A percentile compares a stretch with the other conserved stretches of the same genome.
phyloP scores from a whole-genome alignment of 2,329 filamentous ascomycete species.

The Penicillium brasilianum region DNA sequence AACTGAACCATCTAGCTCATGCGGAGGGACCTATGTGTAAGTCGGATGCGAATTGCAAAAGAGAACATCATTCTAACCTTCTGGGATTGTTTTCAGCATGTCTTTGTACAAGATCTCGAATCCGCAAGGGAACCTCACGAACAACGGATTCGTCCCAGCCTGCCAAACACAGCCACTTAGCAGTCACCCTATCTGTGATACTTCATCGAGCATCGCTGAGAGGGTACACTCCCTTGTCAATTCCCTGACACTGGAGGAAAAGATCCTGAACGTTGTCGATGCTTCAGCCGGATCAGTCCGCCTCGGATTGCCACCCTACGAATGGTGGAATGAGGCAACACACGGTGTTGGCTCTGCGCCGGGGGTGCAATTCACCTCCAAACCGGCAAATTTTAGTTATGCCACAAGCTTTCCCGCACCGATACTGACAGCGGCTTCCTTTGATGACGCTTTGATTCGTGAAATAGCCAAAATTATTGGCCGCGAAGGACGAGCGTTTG shows the following conservation, averaged over 20 bases:
- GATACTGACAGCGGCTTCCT: conserved; percentile 64
- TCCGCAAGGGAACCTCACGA: not conserved
- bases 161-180: conserved; percentile 1
- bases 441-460: conserved; percentile 56
- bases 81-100: not conserved
- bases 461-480: conserved; percentile 43
- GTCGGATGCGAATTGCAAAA: not conserved
- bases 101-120: conserved; percentile 4
- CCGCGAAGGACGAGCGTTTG: conserved; percentile 68
- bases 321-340: conserved; percentile 66
- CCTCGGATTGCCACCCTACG: conserved; percentile 62
- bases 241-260: conserved; percentile 57
- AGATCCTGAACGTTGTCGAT: conserved; percentile 54
- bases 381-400: conserved; percentile 57
- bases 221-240: conserved; percentile 5
- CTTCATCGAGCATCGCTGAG: not conserved
- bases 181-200: not conserved
- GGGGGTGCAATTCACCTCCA: conserved; percentile 56
- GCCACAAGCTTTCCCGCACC: conserved; percentile 69
- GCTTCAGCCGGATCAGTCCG: conserved; percentile 13
- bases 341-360: conserved; percentile 60
- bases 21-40: conserved; percentile 13
- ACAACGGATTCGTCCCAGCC: not conserved
- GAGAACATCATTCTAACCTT: not conserved
- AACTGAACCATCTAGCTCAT: conserved; percentile 11